Evolutionary conservation across 495 filamentous ascomycete species (phyloP).

Genomic region (Cudoniella acicularis): DNA sequence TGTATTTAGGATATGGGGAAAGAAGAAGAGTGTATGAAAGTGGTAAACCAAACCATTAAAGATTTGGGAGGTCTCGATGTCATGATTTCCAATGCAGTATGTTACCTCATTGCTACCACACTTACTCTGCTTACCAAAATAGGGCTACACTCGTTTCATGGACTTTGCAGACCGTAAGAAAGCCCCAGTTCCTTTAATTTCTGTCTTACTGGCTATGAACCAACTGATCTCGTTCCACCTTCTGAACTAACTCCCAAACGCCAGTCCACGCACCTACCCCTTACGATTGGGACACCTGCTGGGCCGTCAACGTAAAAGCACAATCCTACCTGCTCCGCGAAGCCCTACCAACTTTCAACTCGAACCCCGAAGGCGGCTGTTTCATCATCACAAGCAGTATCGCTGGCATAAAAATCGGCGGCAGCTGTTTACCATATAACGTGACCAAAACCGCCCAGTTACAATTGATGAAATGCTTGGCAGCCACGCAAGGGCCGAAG

Average conservation of each 20-base stretch:
- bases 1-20: conserved; percentile 55
- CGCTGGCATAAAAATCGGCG: conserved; percentile 39
- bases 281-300: conserved; percentile 71
- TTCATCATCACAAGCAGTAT: conserved; percentile 66
- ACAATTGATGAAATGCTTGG: conserved; percentile 72
- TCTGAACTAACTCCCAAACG: neutral
- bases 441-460: conserved; percentile 62
- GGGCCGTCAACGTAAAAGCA: conserved; percentile 65
- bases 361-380: conserved; percentile 64
- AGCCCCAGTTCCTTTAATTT: neutral
- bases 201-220: neutral
- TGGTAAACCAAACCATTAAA: conserved; percentile 53
- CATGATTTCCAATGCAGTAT: conserved; percentile 66
- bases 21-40: conserved; percentile 48
- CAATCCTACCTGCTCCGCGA: conserved; percentile 58
- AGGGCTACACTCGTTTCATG: neutral
- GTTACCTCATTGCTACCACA: conserved; percentile 61
- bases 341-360: conserved; percentile 61
- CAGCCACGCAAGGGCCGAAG: conserved; percentile 60
- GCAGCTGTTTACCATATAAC: conserved; percentile 62
- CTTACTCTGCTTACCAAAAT: too few species aligned
- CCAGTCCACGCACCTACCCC: conserved; percentile 37
- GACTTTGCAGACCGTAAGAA: neutral
- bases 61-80: conserved; percentile 66
- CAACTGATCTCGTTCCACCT: too few species aligned